These are phyloP conservation scores for Zychaea mexicana DNA, from an alignment of 371 early-diverging fungal genomes.

Conservation along the genomic window DNA sequence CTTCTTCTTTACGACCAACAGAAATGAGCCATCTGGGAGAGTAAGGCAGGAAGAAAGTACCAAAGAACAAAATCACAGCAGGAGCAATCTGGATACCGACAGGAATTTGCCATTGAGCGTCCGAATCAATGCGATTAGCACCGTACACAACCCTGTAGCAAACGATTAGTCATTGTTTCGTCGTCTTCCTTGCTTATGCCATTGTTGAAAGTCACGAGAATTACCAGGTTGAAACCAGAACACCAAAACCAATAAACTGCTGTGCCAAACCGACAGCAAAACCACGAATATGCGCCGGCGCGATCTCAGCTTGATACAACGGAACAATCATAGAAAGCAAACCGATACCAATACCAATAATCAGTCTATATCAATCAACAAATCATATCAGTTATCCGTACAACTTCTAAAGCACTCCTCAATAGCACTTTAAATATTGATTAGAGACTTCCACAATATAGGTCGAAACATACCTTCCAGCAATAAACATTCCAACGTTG, in stretches of 20 bases:
- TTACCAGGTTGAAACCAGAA: slow-evolving; percentile 14
- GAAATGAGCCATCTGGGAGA: slow-evolving; percentile 60
- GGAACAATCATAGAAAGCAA: slow-evolving; percentile 44
- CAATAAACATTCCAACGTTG: slow-evolving; percentile 29
- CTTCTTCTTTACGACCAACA: slow-evolving; percentile 37
- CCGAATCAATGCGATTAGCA: slow-evolving; percentile 15
- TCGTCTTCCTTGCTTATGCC: neutral
- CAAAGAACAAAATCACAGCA: slow-evolving; percentile 40
- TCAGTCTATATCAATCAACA: slow-evolving; percentile 17
- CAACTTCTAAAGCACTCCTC: too few species aligned
- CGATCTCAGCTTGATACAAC: slow-evolving; percentile 49
- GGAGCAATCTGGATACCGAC: slow-evolving; percentile 38
- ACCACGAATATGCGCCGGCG: slow-evolving; percentile 39
- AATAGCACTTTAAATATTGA: too few species aligned
- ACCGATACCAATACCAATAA: slow-evolving; percentile 48
- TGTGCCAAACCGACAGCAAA: slow-evolving; percentile 28
- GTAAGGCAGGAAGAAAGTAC: slow-evolving; percentile 51
- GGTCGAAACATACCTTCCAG: slow-evolving; percentile 23
- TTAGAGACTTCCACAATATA: too few species aligned
- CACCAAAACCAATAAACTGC: slow-evolving; percentile 31
- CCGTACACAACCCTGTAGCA: slow-evolving; percentile 37
- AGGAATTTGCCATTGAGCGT: slow-evolving; percentile 45
- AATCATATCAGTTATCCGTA: too few species aligned
- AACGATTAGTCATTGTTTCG: neutral
- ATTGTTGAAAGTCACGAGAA: neutral